phyloP scores from a whole-genome alignment of 768 basidiomycete genomes.

The Mycena metata region DNA sequence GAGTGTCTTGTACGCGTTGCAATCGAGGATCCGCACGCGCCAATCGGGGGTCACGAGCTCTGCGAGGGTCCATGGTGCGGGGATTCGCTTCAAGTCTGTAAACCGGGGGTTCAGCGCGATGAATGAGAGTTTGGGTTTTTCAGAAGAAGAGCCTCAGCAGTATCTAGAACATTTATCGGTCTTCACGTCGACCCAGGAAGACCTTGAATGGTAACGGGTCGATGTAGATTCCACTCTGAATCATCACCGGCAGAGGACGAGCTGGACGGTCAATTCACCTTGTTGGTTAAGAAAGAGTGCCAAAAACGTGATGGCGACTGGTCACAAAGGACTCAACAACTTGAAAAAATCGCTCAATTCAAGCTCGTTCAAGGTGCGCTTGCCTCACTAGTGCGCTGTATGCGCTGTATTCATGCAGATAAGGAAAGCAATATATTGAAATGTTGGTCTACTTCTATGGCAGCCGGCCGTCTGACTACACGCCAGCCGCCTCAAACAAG shows the following conservation, averaged over 20 bases:
- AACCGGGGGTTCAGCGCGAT: slow-evolving; percentile 30
- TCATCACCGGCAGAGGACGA: slow-evolving; percentile 68
- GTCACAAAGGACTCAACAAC: too few relatives aligned
- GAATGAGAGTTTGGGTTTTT: slow-evolving; percentile 28
- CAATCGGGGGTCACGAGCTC: slow-evolving; percentile 85
- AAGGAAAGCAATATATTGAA: slow-evolving; percentile 40
- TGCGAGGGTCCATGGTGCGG: slow-evolving; percentile 78
- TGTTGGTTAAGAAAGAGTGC: slow-evolving; percentile 4
- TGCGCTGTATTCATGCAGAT: slow-evolving; percentile 44
- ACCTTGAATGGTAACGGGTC: slow-evolving; percentile 61
- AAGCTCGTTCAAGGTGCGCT: too few relatives aligned
- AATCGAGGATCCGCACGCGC: slow-evolving; percentile 77
- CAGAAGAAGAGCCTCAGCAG: slow-evolving; percentile 75
- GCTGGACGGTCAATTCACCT: slow-evolving; percentile 28
- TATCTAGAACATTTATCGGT: slow-evolving; percentile 89
- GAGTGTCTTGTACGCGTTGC: slow-evolving; percentile 60
- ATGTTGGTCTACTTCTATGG: slow-evolving; percentile 68
- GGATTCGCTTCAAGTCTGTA: slow-evolving; percentile 20
- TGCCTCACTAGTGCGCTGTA: too few relatives aligned
- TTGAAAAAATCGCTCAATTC: too few relatives aligned
- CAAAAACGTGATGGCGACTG: slow-evolving; percentile 4
- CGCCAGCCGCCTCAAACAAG: slow-evolving; percentile 83
- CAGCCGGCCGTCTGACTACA: slow-evolving; percentile 62
- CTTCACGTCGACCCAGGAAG: slow-evolving; percentile 77
- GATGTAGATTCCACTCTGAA: slow-evolving; percentile 94